These are phyloP conservation scores for Cadophora sp. DNA, from an alignment of 2,329 filamentous ascomycete genomes.

Conservation along the genomic window DNA sequence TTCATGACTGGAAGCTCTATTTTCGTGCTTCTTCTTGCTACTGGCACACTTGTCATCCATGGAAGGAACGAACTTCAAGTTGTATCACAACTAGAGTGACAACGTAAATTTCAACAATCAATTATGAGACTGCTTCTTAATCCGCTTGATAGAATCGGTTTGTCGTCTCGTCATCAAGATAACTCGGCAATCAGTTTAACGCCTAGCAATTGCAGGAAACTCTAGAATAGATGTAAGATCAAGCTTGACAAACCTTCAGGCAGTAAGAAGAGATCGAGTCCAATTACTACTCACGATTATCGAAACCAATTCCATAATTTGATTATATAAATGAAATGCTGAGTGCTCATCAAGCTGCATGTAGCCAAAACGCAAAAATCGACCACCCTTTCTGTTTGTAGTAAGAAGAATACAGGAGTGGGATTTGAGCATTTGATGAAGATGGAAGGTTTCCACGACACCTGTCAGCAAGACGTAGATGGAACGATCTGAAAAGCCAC, in stretches of 20 bases:
- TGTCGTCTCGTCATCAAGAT: not conserved
- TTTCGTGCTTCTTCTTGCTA: not conserved
- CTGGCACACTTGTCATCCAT: not conserved
- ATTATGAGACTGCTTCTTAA: not conserved
- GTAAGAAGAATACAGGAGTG: not conserved
- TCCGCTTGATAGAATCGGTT: not conserved
- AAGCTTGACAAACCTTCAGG: too few relatives aligned
- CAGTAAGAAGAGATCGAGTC: too few relatives aligned
- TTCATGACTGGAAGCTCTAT: not conserved
- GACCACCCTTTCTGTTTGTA: not conserved
- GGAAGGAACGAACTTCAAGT: not conserved
- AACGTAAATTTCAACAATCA: not conserved
- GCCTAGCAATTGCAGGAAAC: too few relatives aligned
- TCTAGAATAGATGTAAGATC: too few relatives aligned
- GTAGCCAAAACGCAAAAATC: not conserved
- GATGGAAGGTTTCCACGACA: conserved; percentile 15
- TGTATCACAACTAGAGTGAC: not conserved
- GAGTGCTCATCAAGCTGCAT: too few relatives aligned
- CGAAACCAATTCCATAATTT: too few relatives aligned
- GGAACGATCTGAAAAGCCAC: conserved; percentile 1
- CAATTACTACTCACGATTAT: too few relatives aligned
- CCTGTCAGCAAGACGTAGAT: not conserved
- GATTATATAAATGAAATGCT: too few relatives aligned
- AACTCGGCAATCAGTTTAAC: too few relatives aligned
- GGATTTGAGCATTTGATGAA: not conserved